Percentiles rank a stretch among this genome's conserved stretches.
phyloP scores from a whole-genome alignment of 2,329 filamentous ascomycete genomes.

The Colletotrichum shisoi region DNA sequence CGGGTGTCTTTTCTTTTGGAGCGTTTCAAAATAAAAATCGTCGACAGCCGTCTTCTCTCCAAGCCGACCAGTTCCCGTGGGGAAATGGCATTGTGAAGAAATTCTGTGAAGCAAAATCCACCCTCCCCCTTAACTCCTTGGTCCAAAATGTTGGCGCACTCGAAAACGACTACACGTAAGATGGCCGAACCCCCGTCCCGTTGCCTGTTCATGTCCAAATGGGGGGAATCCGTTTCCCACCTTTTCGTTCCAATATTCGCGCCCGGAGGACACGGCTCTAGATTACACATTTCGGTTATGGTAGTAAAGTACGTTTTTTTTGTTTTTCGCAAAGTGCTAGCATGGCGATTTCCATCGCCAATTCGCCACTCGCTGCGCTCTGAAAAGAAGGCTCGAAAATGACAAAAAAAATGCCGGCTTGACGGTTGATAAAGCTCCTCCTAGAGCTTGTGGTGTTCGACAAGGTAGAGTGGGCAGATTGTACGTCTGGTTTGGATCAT shows the following conservation, averaged over 20 bases:
- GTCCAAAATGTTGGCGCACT: constrained; percentile 15
- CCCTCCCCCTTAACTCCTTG: constrained; percentile 23
- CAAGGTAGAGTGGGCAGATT: background rate
- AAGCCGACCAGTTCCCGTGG: constrained; percentile 14
- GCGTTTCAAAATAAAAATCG: background rate
- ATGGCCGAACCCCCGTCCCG: constrained; percentile 31
- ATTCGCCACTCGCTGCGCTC: constrained; percentile 35
- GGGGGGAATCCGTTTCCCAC: constrained; percentile 1
- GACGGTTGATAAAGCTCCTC: constrained; percentile 10
- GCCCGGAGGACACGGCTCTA: constrained; percentile 37
- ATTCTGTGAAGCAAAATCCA: constrained; percentile 20
- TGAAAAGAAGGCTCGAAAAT: constrained; percentile 33
- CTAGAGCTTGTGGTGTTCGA: constrained; percentile 6
- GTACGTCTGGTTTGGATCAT: background rate
- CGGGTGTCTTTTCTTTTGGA: constrained; percentile 5
- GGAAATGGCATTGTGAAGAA: constrained; percentile 22
- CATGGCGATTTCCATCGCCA: constrained; percentile 24
- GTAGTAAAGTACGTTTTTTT: constrained; percentile 40
- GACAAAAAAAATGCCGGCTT: constrained; percentile 39
- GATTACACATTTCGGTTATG: constrained; percentile 50
- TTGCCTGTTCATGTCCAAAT: constrained; percentile 34
- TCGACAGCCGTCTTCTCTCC: constrained; percentile 16
- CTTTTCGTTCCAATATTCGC: constrained; percentile 32
- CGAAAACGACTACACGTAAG: constrained; percentile 26
- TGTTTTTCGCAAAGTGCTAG: constrained; percentile 13